A percentile compares a stretch with the other conserved stretches of the same genome.
Evolutionary conservation across 2,329 filamentous ascomycete species (phyloP).

Genomic region (Bipolaris gigantea): DNA sequence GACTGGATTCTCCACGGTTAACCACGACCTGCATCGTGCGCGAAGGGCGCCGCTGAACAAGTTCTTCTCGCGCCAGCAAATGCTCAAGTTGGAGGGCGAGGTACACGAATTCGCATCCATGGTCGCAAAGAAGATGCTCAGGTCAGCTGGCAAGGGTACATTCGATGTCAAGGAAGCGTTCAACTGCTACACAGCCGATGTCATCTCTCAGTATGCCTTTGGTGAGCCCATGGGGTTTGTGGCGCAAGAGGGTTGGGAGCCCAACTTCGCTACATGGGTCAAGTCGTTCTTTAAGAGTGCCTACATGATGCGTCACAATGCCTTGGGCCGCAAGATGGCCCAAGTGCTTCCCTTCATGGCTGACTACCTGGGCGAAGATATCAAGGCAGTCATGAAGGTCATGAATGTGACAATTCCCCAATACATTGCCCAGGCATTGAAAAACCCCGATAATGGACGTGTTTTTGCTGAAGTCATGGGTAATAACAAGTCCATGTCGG

Average conservation of each 20-base stretch:
- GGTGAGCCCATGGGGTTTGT: conserved; percentile 34
- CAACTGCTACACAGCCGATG: conserved; percentile 33
- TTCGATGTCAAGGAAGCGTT: conserved; percentile 34
- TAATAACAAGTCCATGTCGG: conserved; percentile 22
- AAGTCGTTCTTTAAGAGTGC: conserved; percentile 32
- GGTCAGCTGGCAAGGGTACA: conserved; percentile 24
- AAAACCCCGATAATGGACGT: conserved; percentile 29
- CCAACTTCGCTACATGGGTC: conserved; percentile 32
- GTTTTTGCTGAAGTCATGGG: conserved; percentile 29
- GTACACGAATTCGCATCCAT: conserved; percentile 23
- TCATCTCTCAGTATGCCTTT: conserved; percentile 32
- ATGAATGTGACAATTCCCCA: conserved; percentile 32
- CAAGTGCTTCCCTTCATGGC: conserved; percentile 31
- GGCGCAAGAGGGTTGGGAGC: conserved; percentile 32
- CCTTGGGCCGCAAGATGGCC: conserved; percentile 26
- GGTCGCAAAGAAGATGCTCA: conserved; percentile 23
- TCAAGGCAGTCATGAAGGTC: conserved; percentile 28
- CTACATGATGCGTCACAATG: conserved; percentile 35
- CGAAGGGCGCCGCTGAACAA: conserved; percentile 38
- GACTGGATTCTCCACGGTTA: conserved; percentile 32
- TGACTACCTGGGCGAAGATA: conserved; percentile 31
- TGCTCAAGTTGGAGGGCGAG: conserved; percentile 30
- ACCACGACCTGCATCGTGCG: conserved; percentile 39
- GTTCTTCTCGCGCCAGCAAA: conserved; percentile 43
- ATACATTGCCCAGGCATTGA: conserved; percentile 28